Conservation (phyloP, 805 yeast genomes). For the Ogataea philodendri region DNA sequence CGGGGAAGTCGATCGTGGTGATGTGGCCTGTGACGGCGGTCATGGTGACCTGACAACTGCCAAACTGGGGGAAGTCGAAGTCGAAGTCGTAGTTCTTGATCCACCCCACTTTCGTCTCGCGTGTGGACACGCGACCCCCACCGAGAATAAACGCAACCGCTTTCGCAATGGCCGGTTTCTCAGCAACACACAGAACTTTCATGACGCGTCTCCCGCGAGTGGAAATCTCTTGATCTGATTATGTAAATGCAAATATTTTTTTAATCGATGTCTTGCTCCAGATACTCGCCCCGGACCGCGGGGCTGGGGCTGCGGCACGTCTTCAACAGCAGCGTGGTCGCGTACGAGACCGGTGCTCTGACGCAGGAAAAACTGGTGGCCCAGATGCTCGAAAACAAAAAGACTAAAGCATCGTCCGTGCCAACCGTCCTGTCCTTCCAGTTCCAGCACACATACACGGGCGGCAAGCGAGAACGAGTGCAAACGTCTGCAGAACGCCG, state of each 20-base stretch:
- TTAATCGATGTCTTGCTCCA: slow-evolving; percentile 11
- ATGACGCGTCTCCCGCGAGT: slow-evolving; percentile 34
- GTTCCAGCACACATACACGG: slow-evolving; percentile 83
- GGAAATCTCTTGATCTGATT: slow-evolving; percentile 7
- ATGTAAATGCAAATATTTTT: slow-evolving; percentile 3
- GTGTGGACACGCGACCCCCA: slow-evolving; percentile 57
- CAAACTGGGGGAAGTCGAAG: slow-evolving; percentile 59
- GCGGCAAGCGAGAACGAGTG: slow-evolving; percentile 78
- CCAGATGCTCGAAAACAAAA: slow-evolving; percentile 56
- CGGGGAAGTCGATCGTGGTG: slow-evolving; percentile 61
- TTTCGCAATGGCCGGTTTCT: slow-evolving; percentile 91
- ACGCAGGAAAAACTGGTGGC: slow-evolving; percentile 57
- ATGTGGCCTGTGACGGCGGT: slow-evolving; percentile 92
- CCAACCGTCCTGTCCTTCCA: slow-evolving; percentile 81
- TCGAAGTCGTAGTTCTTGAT: slow-evolving; percentile 78
- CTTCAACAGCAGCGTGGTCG: slow-evolving; percentile 38
- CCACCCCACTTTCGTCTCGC: slow-evolving; percentile 55
- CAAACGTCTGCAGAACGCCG: slow-evolving; percentile 35
- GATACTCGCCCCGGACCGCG: slow-evolving; percentile 20
- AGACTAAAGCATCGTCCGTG: slow-evolving; percentile 22
- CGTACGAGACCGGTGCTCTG: slow-evolving; percentile 48
- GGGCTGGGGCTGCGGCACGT: slow-evolving; percentile 42
- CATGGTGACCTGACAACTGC: slow-evolving; percentile 78
- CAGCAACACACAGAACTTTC: slow-evolving; percentile 92
- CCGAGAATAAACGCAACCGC: slow-evolving; percentile 73